A percentile compares a stretch with the other conserved stretches of the same genome.
phyloP scores from a whole-genome alignment of 148 eudicot genomes.

The Heliamphora exappendiculata region DNA sequence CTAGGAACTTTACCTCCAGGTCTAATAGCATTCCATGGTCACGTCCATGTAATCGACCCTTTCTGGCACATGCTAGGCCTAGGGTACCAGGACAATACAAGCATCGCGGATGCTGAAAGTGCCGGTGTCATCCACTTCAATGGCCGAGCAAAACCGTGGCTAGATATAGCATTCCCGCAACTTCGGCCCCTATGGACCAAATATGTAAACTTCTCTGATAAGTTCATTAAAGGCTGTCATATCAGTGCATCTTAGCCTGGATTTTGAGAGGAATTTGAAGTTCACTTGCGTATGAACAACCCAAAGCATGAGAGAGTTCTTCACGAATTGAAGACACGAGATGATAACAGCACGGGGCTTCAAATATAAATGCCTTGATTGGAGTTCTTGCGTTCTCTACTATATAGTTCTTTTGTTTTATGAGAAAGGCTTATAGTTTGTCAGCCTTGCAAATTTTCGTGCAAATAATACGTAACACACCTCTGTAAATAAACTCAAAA shows the following conservation, averaged over 20 bases:
- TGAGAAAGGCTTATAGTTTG: background rate
- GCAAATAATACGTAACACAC: constrained; percentile 2
- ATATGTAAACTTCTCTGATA: constrained; percentile 62
- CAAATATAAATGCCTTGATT: constrained; percentile 20
- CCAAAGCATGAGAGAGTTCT: constrained; percentile 17
- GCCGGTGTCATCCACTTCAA: constrained; percentile 87
- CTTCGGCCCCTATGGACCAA: constrained; percentile 72
- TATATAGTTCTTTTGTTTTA: constrained; percentile 5
- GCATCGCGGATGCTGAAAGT: constrained; percentile 52
- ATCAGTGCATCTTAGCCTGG: constrained; percentile 42
- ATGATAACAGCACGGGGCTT: constrained; percentile 18
- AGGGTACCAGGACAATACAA: constrained; percentile 86
- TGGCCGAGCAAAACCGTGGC: constrained; percentile 94
- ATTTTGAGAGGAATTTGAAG: constrained; percentile 1
- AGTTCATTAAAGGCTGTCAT: constrained; percentile 70
- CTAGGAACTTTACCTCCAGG: constrained; percentile 94
- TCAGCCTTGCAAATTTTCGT: background rate
- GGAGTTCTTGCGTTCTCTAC: constrained; percentile 10
- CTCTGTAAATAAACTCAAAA: constrained; percentile 21
- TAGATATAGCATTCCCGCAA: constrained; percentile 80
- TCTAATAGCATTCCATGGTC: constrained; percentile 82
- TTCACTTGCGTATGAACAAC: constrained; percentile 22
- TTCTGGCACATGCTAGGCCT: constrained; percentile 95
- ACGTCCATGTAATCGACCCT: constrained; percentile 62
- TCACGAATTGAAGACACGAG: constrained; percentile 12